A percentile compares a stretch with the other conserved stretches of the same genome.
phyloP scores from a whole-genome alignment of 1,284 basidiomycete genomes.

The Cystobasidium sp. region DNA sequence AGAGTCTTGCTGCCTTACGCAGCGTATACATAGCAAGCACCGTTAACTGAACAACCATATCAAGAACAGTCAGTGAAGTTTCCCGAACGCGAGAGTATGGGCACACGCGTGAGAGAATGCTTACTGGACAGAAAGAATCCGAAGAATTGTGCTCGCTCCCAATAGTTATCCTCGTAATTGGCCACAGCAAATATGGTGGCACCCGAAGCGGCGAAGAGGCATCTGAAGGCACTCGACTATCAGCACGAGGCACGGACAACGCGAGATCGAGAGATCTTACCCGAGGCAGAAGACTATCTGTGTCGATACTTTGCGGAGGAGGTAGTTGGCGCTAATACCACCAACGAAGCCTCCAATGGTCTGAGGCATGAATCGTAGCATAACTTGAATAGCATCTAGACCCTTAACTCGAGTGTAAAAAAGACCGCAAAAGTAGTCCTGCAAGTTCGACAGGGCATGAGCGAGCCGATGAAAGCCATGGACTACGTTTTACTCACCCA shows the following conservation, averaged over 20 bases:
- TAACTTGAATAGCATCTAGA: slow-evolving; percentile 29
- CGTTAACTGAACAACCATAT: slow-evolving; percentile 22
- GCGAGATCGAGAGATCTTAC: neutral
- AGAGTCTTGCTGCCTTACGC: slow-evolving; percentile 16
- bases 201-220: slow-evolving; percentile 46
- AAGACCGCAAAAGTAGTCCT: slow-evolving; percentile 35
- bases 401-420: slow-evolving; percentile 31
- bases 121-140: slow-evolving; percentile 47
- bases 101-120: too few species aligned
- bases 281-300: slow-evolving; percentile 34
- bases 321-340: slow-evolving; percentile 46
- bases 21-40: slow-evolving; percentile 42
- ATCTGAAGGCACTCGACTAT: neutral
- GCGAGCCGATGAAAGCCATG: too few species aligned
- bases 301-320: slow-evolving; percentile 4
- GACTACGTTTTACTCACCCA: too few species aligned
- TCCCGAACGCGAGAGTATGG: too few species aligned
- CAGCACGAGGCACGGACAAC: neutral
- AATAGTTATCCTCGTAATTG: slow-evolving; percentile 51
- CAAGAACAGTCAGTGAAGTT: too few species aligned
- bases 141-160: slow-evolving; percentile 53
- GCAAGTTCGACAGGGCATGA: too few species aligned
- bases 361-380: slow-evolving; percentile 50
- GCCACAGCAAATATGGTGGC: slow-evolving; percentile 53
- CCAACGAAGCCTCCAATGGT: slow-evolving; percentile 49